Percentiles rank a stretch among this genome's conserved stretches.
Evolutionary conservation across 2,329 filamentous ascomycete species (phyloP).

Genomic region (Neofusicoccum sp.): DNA sequence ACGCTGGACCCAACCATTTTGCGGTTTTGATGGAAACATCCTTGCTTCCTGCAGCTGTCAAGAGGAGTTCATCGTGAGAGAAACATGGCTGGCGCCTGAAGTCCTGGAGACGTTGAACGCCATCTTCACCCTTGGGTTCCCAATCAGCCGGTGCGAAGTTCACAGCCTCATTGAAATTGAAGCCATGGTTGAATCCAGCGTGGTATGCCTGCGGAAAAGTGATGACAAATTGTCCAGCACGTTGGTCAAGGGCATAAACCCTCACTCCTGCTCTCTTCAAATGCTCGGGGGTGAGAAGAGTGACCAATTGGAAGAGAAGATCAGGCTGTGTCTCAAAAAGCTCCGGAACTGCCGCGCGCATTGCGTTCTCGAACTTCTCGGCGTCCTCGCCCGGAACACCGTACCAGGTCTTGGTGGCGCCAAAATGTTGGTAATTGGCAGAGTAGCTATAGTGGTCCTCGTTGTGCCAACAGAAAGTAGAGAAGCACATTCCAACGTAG

Average conservation of each 20-base stretch:
- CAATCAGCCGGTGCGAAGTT: conserved; percentile 95
- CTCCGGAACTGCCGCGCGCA: conserved; percentile 92
- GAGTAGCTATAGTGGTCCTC: conserved; percentile 98
- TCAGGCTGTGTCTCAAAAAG: conserved; percentile 97
- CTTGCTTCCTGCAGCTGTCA: conserved; percentile 77
- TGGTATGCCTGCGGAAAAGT: conserved; percentile 98
- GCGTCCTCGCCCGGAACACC: conserved; percentile 93
- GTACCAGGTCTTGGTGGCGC: conserved; percentile 98
- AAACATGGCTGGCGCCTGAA: conserved; percentile 95
- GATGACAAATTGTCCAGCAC: conserved; percentile 92
- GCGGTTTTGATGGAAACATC: conserved; percentile 83
- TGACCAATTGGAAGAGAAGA: conserved; percentile 95
- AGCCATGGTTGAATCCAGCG: conserved; percentile 95
- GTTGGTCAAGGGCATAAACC: conserved; percentile 92
- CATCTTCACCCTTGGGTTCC: conserved; percentile 86
- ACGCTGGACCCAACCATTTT: conserved; percentile 88
- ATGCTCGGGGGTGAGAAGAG: conserved; percentile 87
- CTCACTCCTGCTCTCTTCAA: conserved; percentile 88
- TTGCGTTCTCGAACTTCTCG: conserved; percentile 90
- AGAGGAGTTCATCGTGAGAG: conserved; percentile 90
- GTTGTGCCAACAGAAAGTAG: conserved; percentile 99
- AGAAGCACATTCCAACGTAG: conserved; percentile 99
- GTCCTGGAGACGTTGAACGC: conserved; percentile 79
- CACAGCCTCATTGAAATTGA: conserved; percentile 98
- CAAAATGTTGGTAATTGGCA: conserved; percentile 97